Evolutionary conservation across 2,329 filamentous ascomycete species (phyloP).

Genomic region (Thermomyces lanuginosus): DNA sequence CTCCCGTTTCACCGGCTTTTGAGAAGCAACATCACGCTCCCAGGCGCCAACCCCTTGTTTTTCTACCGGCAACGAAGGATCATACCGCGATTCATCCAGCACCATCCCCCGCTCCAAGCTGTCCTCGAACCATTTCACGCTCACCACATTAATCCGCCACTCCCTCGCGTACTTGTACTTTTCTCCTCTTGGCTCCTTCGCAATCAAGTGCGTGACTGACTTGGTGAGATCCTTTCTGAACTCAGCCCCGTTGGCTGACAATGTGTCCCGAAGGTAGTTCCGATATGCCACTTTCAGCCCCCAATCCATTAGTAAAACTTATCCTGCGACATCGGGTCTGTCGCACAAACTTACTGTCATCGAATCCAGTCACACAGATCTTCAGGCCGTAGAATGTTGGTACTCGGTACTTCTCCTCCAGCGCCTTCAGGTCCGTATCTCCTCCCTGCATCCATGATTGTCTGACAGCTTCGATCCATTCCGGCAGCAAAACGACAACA

Average conservation of each 20-base stretch:
- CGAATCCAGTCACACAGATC: slow-evolving; percentile 55
- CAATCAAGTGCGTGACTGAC: slow-evolving; percentile 73
- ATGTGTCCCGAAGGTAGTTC: slow-evolving; percentile 50
- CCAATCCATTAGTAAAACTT: slow-evolving; percentile 4
- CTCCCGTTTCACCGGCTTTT: slow-evolving; percentile 15
- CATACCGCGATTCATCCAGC: slow-evolving; percentile 70
- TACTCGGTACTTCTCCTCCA: slow-evolving; percentile 44
- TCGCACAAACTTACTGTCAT: slow-evolving; percentile 37
- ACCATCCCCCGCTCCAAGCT: slow-evolving; percentile 77
- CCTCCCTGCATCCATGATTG: slow-evolving; percentile 65
- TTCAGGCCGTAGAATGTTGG: slow-evolving; percentile 36
- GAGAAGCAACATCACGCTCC: slow-evolving; percentile 36
- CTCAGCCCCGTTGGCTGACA: slow-evolving; percentile 55
- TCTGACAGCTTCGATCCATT: slow-evolving; percentile 70
- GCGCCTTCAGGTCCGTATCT: slow-evolving; percentile 51
- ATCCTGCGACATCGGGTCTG: slow-evolving; percentile 2
- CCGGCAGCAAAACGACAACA: slow-evolving; percentile 63
- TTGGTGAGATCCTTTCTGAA: slow-evolving; percentile 82
- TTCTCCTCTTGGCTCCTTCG: slow-evolving; percentile 59
- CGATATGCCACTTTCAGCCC: slow-evolving; percentile 49
- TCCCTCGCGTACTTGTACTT: slow-evolving; percentile 78
- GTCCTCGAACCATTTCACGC: slow-evolving; percentile 70
- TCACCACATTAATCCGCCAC: slow-evolving; percentile 69
- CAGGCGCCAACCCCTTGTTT: slow-evolving; percentile 66
- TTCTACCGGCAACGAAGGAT: slow-evolving; percentile 52